These are phyloP conservation scores for Penicillium roqueforti DNA, from an alignment of 495 filamentous ascomycete genomes.

Conservation along the genomic window DNA sequence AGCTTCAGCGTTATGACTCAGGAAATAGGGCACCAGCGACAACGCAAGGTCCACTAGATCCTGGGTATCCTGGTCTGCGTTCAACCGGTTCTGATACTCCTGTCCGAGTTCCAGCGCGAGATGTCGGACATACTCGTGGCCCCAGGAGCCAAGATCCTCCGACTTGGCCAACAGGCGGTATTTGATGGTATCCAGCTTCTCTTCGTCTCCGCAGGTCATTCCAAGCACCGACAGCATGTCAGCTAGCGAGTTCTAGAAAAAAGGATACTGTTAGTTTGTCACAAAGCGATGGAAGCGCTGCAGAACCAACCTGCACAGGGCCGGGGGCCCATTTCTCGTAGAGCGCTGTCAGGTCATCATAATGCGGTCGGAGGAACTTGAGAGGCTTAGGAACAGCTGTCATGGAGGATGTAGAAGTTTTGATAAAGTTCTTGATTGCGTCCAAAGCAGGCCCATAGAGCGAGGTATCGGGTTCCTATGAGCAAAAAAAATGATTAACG, in stretches of 20 bases:
- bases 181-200: slow-evolving; percentile 90
- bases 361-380: slow-evolving; percentile 96
- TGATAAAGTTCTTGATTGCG: slow-evolving; percentile 94
- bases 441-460: slow-evolving; percentile 92
- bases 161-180: slow-evolving; percentile 88
- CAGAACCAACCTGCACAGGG: slow-evolving; percentile 64
- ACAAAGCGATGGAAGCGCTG: not conserved
- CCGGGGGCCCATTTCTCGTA: slow-evolving; percentile 86
- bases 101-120: slow-evolving; percentile 93
- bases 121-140: slow-evolving; percentile 97
- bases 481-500: slow-evolving; percentile 24
- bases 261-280: slow-evolving; percentile 5
- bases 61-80: slow-evolving; percentile 56
- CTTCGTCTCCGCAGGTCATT: slow-evolving; percentile 98
- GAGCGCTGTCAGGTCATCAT: slow-evolving; percentile 74
- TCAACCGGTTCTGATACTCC: slow-evolving; percentile 77
- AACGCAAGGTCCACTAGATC: slow-evolving; percentile 81
- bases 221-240: slow-evolving; percentile 96
- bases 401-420: slow-evolving; percentile 98
- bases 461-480: slow-evolving; percentile 75
- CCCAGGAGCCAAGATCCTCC: slow-evolving; percentile 92
- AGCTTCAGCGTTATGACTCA: slow-evolving; percentile 96
- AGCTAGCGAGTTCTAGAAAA: slow-evolving; percentile 66
- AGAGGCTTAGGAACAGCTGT: slow-evolving; percentile 97
- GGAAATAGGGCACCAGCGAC: slow-evolving; percentile 85